A percentile compares a stretch with the other conserved stretches of the same genome.
These are phyloP conservation scores for Mycena albidolilacea DNA, from an alignment of 768 basidiomycete species.

Conservation along the genomic window DNA sequence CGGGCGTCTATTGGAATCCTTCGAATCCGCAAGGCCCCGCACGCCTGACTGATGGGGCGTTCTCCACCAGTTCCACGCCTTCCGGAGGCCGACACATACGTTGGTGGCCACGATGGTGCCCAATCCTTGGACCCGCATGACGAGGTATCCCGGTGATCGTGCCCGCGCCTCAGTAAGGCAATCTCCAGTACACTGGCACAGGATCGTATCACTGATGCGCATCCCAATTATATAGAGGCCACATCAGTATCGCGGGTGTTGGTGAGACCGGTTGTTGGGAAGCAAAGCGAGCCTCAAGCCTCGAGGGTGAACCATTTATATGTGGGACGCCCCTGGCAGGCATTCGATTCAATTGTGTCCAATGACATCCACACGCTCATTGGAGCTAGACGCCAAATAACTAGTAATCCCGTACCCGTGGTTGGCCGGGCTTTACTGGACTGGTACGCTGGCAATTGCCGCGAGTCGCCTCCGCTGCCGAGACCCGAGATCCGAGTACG, in stretches of 20 bases:
- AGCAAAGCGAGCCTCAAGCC: not conserved
- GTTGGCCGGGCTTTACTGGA: not conserved
- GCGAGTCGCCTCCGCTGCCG: not conserved
- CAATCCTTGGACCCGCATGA: too few species aligned
- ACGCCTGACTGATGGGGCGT: too few species aligned
- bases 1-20: too few species aligned
- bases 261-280: not conserved
- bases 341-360: not conserved
- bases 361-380: not conserved
- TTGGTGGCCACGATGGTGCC: too few species aligned
- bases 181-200: too few species aligned
- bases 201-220: not conserved
- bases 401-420: not conserved
- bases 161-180: too few species aligned
- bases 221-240: not conserved
- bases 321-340: not conserved
- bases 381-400: not conserved
- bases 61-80: too few species aligned
- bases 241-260: not conserved
- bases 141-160: too few species aligned
- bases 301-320: not conserved
- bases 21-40: too few species aligned
- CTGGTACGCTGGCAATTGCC: not conserved
- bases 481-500: slow-evolving; percentile 5
- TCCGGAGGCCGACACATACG: too few species aligned